Base-by-base conservation (phyloP, 116 monocot genomes). In the Cymodocea nodosa region DNA sequence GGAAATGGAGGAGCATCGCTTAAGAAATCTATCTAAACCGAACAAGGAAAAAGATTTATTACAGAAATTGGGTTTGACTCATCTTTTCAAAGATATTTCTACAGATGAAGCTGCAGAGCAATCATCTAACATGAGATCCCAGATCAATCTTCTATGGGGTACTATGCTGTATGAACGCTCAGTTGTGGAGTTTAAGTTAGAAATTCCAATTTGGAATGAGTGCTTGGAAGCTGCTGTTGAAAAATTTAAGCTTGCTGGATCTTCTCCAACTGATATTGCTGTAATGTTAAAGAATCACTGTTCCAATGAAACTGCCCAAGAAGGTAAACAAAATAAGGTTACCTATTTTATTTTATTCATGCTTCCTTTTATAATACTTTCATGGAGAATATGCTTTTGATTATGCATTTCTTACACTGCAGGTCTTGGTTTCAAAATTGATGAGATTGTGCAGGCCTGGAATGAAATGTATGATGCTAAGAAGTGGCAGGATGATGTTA, bases 391-490 rank as follows among this genome's bases (percentile, higher is more conserved):
- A 15, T 34, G 18, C 30, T 49, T n/a, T 7, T 13, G 6, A 30
- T 9, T 8, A 44, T 44, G 11, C 6, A 8, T 74, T 65, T 44
- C 23, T 70, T 50, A 23, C 11, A 35, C 64, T 82, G 65, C 71
- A 89, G 89, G 89, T 20, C 57, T 89, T 59, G 73, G 80, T 40
- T 89, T 89, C 76, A 89, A 85, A 36, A 83, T 89, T 70, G 85
- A 85, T 50, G 89, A 89, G 69, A 89, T 89, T 74, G 81, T 89
- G 66, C 85, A 83, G 58, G 89, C 89, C 20, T 89, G 85, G 89
- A 83, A 83, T 83, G 89, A 85, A 60, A 83, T 89, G 80, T 83
- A 89, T 72, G 85, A 85, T 83, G 85, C 80, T 63, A 85, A 85
- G 61, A 83, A 68, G 48, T 89, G 82, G 82, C 78, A 76, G 17